Percentiles rank a stretch among this genome's conserved stretches.
phyloP scores from a whole-genome alignment of 805 yeast species.

The Scheffersomyces lignosus region DNA sequence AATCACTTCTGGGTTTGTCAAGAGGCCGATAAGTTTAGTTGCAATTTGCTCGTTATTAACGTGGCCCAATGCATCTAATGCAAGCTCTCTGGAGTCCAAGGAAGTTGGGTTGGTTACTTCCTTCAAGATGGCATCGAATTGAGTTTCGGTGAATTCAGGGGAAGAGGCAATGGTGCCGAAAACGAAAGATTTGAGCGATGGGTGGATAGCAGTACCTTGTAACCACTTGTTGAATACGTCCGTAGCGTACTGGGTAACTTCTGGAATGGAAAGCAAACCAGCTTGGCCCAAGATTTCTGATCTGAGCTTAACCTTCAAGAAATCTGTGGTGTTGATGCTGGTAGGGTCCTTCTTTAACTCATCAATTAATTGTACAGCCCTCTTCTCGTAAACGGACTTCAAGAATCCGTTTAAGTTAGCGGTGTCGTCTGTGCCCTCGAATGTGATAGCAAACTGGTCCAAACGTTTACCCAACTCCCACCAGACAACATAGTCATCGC shows the following conservation, averaged over 20 bases:
- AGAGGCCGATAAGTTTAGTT: slow-evolving; percentile 36
- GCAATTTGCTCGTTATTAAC: slow-evolving; percentile 38
- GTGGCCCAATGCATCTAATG: slow-evolving; percentile 55
- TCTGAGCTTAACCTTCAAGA: slow-evolving; percentile 32
- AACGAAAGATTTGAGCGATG: slow-evolving; percentile 45
- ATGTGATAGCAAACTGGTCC: slow-evolving; percentile 32
- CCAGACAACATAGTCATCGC: slow-evolving; percentile 53
- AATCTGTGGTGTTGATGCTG: slow-evolving; percentile 19
- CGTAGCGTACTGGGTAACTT: slow-evolving; percentile 36
- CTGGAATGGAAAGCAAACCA: slow-evolving; percentile 38
- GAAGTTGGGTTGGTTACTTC: slow-evolving; percentile 53
- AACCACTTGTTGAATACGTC: slow-evolving; percentile 28
- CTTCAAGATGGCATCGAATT: slow-evolving; percentile 39
- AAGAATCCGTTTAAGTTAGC: slow-evolving; percentile 31
- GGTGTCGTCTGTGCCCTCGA: slow-evolving; percentile 17
- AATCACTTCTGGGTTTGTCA: slow-evolving; percentile 44
- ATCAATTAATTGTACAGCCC: slow-evolving; percentile 24
- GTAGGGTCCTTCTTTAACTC: slow-evolving; percentile 18
- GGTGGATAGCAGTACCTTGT: slow-evolving; percentile 31
- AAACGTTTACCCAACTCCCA: slow-evolving; percentile 47
- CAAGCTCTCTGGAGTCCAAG: slow-evolving; percentile 59
- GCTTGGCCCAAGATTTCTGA: slow-evolving; percentile 41
- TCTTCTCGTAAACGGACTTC: slow-evolving; percentile 28
- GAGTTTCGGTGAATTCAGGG: slow-evolving; percentile 28
- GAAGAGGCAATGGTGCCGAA: slow-evolving; percentile 44